Base-by-base conservation (phyloP, 305 asterid genomes). In the Fraxinus paxiana region DNA sequence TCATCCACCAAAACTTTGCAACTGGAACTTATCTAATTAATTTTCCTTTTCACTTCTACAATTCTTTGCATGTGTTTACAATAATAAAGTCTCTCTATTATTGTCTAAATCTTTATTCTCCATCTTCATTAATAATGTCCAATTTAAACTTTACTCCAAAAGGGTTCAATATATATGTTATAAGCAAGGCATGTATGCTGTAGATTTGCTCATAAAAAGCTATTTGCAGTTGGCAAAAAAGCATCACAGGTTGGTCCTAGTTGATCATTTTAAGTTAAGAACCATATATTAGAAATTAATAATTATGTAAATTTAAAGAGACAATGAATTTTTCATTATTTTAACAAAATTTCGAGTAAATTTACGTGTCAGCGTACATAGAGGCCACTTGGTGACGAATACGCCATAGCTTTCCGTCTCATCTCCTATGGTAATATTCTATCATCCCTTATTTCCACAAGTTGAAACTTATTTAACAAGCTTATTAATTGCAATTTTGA, bases 191-290 rank as follows among this genome's bases (percentile, higher is more conserved):
- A 77, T 83, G 85, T 80, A 82, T 51, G 89, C 87, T 87, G 78
- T 71, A 56, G 51, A 73, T 59, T 35, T 78, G 69, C 84, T 73
- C 79, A 46, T 46, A 82, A 72, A 87, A 85, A 85, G 83, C 73
- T 78, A 69, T 30, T 83, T 83, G 84, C 67, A 75, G 82, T 81
- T 85, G 83, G 84, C 67, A 78, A 79, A 78, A 86, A 85, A 77
- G 89, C 85, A 31, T 77, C 83, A 56, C 88, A 83, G 92, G 67
- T 56, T 86, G 93, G 97, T 89, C 92, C 94, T 83, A 7, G 22
- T 85, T 80, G 84, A 83, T 84, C 80, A 82, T 85, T 87, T 82
- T 48, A 82, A 75, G 22, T 73, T 67, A 75, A 51, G 51, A 77
- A 8, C 26, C 70, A 75, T 73, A 82, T 82, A 79, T 77, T 70